Evolutionary conservation across 2,329 filamentous ascomycete species (phyloP).

Genomic region (Fusarium phyllophilum): DNA sequence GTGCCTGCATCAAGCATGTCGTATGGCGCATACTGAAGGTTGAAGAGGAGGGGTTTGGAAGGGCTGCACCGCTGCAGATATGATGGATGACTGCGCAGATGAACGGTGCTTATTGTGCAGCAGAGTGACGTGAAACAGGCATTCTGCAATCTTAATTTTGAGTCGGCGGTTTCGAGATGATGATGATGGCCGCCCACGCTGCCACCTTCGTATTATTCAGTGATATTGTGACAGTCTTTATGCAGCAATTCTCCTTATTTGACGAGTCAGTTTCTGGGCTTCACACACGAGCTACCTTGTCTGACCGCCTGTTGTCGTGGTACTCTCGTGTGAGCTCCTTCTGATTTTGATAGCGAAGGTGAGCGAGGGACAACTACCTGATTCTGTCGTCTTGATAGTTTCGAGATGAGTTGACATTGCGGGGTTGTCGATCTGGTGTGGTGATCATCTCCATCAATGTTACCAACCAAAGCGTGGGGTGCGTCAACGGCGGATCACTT

Average conservation of each 20-base stretch:
- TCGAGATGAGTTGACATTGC: conserved; percentile 27
- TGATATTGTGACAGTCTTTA: not conserved
- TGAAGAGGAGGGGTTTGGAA: not conserved
- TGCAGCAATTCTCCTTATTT: not conserved
- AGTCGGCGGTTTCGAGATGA: not conserved
- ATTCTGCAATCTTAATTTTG: not conserved
- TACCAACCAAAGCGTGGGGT: conserved; percentile 36
- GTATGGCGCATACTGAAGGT: conserved; percentile 1
- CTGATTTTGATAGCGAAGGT: not conserved
- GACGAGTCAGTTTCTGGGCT: conserved; percentile 2
- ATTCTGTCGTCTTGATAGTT: not conserved
- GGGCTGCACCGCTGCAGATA: conserved; percentile 7
- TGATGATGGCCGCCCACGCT: not conserved
- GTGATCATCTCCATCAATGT: conserved; percentile 32
- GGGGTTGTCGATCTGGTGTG: conserved; percentile 42
- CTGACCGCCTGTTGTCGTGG: not conserved
- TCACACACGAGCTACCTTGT: not conserved
- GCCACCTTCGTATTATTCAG: not conserved
- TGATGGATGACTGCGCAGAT: conserved; percentile 1
- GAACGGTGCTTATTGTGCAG: conserved; percentile 12
- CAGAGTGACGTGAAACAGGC: conserved; percentile 4
- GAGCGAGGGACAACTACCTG: not conserved
- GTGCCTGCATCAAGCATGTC: conserved; percentile 23
- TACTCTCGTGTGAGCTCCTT: not conserved
- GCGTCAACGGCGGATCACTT: conserved; percentile 28